Conservation (phyloP, 2,329 filamentous ascomycete genomes). For the Fusarium solani-melongenae region DNA sequence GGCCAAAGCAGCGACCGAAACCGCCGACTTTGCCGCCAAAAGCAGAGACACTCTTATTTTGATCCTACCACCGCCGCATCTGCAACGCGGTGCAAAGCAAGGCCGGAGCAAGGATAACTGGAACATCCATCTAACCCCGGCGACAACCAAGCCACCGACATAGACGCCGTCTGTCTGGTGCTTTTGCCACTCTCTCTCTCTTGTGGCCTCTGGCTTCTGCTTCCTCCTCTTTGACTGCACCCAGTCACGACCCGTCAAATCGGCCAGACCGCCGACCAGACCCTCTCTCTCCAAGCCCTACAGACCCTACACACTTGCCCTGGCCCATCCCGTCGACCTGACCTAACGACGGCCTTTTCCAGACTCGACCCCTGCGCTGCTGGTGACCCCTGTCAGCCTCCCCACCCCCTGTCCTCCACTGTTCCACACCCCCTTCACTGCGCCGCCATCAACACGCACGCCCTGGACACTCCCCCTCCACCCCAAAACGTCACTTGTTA, state of each 20-base stretch:
- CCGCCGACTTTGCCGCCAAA: conserved; percentile 12
- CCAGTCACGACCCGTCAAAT: conserved; percentile 15
- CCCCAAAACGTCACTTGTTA: conserved; percentile 55
- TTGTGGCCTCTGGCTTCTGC: conserved; percentile 22
- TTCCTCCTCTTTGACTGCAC: background rate
- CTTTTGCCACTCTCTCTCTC: conserved; percentile 19
- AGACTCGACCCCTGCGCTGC: background rate
- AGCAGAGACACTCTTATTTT: conserved; percentile 12
- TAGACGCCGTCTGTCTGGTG: background rate
- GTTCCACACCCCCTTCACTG: conserved; percentile 55
- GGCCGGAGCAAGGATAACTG: background rate
- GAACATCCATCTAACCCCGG: background rate
- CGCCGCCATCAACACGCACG: conserved; percentile 5
- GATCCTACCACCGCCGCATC: conserved; percentile 21
- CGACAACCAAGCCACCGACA: background rate
- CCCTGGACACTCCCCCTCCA: conserved; percentile 18
- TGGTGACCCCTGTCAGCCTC: background rate
- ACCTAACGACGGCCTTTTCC: background rate
- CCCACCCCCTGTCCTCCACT: conserved; percentile 2
- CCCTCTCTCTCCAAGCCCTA: background rate
- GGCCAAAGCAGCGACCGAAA: conserved; percentile 21
- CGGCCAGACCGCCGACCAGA: conserved; percentile 24
- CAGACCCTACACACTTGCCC: background rate
- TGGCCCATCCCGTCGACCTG: background rate
- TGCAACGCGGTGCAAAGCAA: conserved; percentile 29